A percentile compares a stretch with the other conserved stretches of the same genome.
phyloP scores from a whole-genome alignment of 106 monocot genomes.

The Dendrobium huoshanense region DNA sequence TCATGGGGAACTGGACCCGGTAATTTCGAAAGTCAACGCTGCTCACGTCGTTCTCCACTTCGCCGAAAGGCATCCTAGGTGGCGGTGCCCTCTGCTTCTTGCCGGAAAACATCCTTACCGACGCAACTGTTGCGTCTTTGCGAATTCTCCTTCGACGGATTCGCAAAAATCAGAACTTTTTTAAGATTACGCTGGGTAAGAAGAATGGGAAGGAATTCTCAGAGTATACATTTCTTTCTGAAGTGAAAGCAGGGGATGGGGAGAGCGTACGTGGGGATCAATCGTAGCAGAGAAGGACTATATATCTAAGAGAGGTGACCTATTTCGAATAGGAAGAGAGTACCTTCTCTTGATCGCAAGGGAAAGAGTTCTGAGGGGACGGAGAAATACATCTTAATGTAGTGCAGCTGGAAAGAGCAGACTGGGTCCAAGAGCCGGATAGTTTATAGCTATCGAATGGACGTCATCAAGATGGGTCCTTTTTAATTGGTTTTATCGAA shows the following conservation, averaged over 20 bases:
- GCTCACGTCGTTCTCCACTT: constrained; percentile 52
- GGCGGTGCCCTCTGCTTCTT: constrained; percentile 9
- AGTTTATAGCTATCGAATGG: no score
- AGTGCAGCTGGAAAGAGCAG: neutral
- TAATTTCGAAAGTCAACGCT: constrained; percentile 56
- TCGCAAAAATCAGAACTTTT: neutral
- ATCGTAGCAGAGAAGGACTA: no score
- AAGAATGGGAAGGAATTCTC: no score
- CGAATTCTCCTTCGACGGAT: constrained; percentile 4
- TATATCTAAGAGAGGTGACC: neutral
- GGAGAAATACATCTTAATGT: neutral
- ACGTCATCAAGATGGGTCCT: no score
- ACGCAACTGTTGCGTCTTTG: constrained; percentile 8
- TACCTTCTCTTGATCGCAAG: neutral
- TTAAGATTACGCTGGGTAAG: no score
- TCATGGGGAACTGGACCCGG: constrained; percentile 64
- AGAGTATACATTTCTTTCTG: neutral
- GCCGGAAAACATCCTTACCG: constrained; percentile 5
- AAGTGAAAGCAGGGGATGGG: neutral
- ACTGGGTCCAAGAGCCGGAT: neutral
- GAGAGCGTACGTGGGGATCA: neutral
- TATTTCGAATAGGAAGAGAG: no score
- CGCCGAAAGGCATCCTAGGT: constrained; percentile 33
- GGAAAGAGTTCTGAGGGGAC: neutral
- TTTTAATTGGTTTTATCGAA: no score